Percentiles rank a stretch among this genome's conserved stretches.
Evolutionary conservation across 2,329 filamentous ascomycete species (phyloP).

Genomic region (Chaetomiaceae sp.): DNA sequence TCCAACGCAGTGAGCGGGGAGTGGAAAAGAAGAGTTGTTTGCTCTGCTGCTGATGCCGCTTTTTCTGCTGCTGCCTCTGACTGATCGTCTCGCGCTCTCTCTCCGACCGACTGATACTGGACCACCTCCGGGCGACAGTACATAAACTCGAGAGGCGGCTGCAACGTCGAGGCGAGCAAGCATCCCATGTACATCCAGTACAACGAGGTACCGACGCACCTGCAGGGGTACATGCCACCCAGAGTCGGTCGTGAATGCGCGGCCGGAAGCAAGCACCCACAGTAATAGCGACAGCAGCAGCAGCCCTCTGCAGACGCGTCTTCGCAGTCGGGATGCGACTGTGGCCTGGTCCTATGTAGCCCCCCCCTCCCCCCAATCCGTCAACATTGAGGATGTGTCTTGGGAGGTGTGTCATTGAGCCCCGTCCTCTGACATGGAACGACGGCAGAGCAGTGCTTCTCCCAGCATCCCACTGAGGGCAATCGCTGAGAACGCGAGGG

Average conservation of each 20-base stretch:
- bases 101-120: slow-evolving; percentile 3
- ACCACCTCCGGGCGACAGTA: not conserved
- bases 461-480: not conserved
- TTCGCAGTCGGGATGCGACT: slow-evolving; percentile 23
- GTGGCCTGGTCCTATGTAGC: not conserved
- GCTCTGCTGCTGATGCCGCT: slow-evolving; percentile 13
- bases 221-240: slow-evolving; percentile 26
- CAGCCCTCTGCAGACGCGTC: slow-evolving; percentile 20
- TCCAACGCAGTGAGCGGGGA: slow-evolving; percentile 4
- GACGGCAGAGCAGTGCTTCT: not conserved
- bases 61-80: slow-evolving; percentile 1
- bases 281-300: slow-evolving; percentile 15
- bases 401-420: not conserved
- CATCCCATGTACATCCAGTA: slow-evolving; percentile 23
- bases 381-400: not conserved
- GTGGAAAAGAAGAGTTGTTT: slow-evolving; percentile 12
- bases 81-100: too few species aligned
- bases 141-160: slow-evolving; percentile 1
- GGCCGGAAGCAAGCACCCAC: slow-evolving; percentile 11
- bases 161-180: slow-evolving; percentile 12
- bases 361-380: not conserved
- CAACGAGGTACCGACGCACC: slow-evolving; percentile 25
- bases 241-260: slow-evolving; percentile 6
- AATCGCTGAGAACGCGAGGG: not conserved
- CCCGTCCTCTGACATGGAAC: not conserved